These are phyloP conservation scores for Clausena lansium DNA, from an alignment of 345 rosid species.

Conservation along the genomic window DNA sequence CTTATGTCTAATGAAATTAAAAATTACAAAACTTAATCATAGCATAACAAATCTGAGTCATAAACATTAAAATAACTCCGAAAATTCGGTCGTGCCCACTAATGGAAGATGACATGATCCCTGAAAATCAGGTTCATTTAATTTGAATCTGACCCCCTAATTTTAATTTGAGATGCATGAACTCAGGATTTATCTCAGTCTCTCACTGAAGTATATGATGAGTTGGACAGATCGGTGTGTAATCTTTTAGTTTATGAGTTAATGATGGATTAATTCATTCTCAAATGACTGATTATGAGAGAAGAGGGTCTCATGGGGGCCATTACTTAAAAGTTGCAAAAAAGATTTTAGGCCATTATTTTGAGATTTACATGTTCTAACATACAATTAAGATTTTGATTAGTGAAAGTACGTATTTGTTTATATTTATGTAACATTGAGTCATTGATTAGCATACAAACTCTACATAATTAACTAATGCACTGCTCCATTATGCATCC, in stretches of 20 bases:
- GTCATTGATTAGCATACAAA: too few relatives aligned
- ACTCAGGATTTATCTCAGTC: too few relatives aligned
- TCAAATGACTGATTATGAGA: neutral
- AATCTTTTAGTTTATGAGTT: neutral
- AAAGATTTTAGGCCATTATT: neutral
- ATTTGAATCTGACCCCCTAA: slow-evolving; percentile 18
- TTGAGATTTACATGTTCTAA: neutral
- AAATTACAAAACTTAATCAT: neutral
- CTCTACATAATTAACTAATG: too few relatives aligned
- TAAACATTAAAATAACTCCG: slow-evolving; percentile 14
- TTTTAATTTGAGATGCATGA: neutral
- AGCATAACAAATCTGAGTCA: neutral
- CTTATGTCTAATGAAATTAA: neutral
- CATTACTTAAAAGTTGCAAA: neutral
- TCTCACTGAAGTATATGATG: neutral
- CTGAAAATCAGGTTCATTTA: slow-evolving; percentile 39
- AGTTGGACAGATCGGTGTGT: neutral
- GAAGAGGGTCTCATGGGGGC: slow-evolving; percentile 10
- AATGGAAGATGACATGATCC: slow-evolving; percentile 45
- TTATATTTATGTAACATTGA: too few relatives aligned
- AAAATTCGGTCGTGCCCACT: slow-evolving; percentile 46
- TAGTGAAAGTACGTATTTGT: too few relatives aligned
- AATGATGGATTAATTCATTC: neutral
- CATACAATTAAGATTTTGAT: neutral
- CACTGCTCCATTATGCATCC: too few relatives aligned